These are phyloP conservation scores for Erythrophleum fordii DNA, from an alignment of 306 rosid species.

Conservation along the genomic window DNA sequence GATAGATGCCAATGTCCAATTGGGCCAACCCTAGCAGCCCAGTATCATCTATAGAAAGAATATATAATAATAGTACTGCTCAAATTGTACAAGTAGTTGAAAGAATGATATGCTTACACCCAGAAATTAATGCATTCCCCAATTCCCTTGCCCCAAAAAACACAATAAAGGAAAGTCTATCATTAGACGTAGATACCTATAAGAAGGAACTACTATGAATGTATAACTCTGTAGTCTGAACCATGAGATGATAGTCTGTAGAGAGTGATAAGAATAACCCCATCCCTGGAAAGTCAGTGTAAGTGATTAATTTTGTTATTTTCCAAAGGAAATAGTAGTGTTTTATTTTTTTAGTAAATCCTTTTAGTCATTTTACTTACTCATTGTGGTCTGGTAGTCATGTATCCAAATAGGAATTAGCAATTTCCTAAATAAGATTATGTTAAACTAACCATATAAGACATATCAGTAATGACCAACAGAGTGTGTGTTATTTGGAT, in stretches of 20 bases:
- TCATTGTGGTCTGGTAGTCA: background rate
- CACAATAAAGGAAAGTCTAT: background rate
- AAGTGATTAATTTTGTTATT: constrained; percentile 21
- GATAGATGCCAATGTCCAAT: constrained; percentile 16
- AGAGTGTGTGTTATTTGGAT: constrained; percentile 2
- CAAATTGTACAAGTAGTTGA: constrained; percentile 7
- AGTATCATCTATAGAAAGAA: constrained; percentile 3
- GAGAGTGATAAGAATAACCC: constrained; percentile 99
- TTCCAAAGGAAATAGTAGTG: constrained; percentile 19
- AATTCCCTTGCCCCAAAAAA: background rate
- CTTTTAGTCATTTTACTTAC: constrained; percentile 28
- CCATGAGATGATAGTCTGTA: constrained; percentile 94
- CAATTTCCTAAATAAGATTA: background rate
- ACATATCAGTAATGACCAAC: constrained; percentile 17
- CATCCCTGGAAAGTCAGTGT: constrained; percentile 73
- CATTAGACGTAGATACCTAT: constrained; percentile 64
- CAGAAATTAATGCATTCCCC: constrained; percentile 32
- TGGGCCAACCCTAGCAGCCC: background rate
- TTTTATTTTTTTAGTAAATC: background rate
- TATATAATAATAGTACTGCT: constrained; percentile 18
- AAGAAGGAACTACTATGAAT: constrained; percentile 85
- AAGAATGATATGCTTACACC: constrained; percentile 68
- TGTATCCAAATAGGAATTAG: constrained; percentile 28
- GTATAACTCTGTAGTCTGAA: constrained; percentile 93
- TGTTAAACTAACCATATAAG: constrained; percentile 7